Evolutionary conservation across 2,329 filamentous ascomycete species (phyloP), one percentile per base, ranked within the genome.

Genomic region (Dactylellina parvicollis): DNA sequence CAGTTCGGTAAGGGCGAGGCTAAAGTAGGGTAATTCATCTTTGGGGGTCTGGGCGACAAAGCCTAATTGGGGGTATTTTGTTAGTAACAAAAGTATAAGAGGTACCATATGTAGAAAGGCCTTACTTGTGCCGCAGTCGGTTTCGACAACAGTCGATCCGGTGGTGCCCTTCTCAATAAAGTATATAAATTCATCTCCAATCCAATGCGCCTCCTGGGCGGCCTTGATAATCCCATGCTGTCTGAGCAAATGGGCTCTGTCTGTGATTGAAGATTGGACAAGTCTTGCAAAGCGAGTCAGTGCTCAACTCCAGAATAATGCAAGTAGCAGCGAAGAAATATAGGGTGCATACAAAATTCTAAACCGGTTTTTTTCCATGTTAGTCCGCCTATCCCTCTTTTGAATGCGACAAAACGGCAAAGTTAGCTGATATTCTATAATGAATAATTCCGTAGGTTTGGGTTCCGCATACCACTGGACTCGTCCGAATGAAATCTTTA

Each of bases 281-380:
- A 61, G 55, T 20, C 65, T 70, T 8, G 12, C 20, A n/a, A 8
- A 24, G 22, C 38, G 9, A 61, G 30, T 30, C 14, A 16, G 14
- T 42, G 49, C 16, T 50, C 22, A 12, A 10, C n/a, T 49, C 16
- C 28, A 2, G 14, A 14, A 36, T 18, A 44, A 28, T 16, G 28
- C 18, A 10, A 9, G 12, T 22, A 30, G 7, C 22, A 32, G 38
- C 30, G 18, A 16, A 22, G 28, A n/a, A 44, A 2, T 52, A 20
- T 3, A 9, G 42, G 16, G 20, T 26, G 12, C 59, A 42, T 71
- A 71, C 66, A 71, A 20, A 20, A 71, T 50, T 56, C 57, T 54
- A 28, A 62, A 71, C 26, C 57, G 36, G 26, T 71, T 71, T 34
- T 55, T 64, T 34, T 71, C 66, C 66, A 62, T 71, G 36, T 71